Evolutionary conservation across 2,329 filamentous ascomycete genomes (phyloP), one percentile per base, ranked within the genome.

Genomic region (Thelonectria discophora): DNA sequence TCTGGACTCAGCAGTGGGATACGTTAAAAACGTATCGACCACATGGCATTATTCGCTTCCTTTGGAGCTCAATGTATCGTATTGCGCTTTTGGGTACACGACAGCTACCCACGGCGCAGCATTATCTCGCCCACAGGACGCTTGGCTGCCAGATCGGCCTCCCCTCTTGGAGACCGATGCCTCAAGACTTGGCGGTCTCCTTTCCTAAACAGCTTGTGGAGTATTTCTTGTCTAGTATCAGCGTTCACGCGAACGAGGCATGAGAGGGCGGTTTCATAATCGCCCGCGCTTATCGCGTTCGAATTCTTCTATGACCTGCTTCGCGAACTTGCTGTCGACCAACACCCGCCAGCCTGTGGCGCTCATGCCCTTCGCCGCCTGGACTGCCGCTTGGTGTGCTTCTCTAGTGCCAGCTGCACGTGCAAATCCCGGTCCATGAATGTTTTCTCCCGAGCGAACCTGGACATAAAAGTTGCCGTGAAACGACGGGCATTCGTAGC

Each of bases 401-500:
- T 27, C 52, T 40, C 3, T n/a, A 10, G 52, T 55, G 3, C 52
- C 43, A 39, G 52, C 42, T 2, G 52, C 52, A 5, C 21, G 24
- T 9, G 15, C 18, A 32, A 55, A 55, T 4, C 52, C 30, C 5
- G 52, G 52, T 6, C 27, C 12, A 47, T 55, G 52, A 27, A 55
- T 48, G 52, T 9, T 55, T 11, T 55, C 52, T 40, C 52, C 52
- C 10, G 52, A 42, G 11, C 46, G 52, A 15, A 48, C 52, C 13
- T 42, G 52, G 17, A 55, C 18, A 15, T 17, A 34, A 20, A 47
- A 55, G 10, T 3, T 48, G 12, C 27, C 52, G 18, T 55, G 52
- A 17, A 55, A 55, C 13, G 52, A 55, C 10, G 52, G 52, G 15
- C 52, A 55, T 40, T 55, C 52, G 11, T 55, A 55, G 17, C 52